phyloP scores from a whole-genome alignment of 108 stramenopile genomes.

The Conticribra weissflogii region DNA sequence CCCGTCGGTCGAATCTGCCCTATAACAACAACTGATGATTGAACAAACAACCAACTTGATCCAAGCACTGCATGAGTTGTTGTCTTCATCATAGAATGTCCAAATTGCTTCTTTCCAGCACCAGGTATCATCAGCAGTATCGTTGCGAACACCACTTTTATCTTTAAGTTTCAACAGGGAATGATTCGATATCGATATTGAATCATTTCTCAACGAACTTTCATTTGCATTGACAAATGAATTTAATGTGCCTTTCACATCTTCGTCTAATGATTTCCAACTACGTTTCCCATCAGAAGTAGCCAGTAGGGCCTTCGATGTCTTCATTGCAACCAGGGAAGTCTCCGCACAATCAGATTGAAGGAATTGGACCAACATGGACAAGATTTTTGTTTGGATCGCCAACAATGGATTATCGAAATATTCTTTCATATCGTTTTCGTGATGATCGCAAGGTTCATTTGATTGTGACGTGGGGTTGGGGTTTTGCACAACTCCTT shows the following conservation, averaged over 20 bases:
- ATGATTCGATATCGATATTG: slow-evolving; percentile 25
- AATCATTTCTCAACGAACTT: slow-evolving; percentile 19
- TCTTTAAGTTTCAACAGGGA: slow-evolving; percentile 31
- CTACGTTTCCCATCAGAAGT: slow-evolving; percentile 46
- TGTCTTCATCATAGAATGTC: slow-evolving; percentile 18
- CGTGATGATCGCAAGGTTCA: not conserved
- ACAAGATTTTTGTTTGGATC: slow-evolving; percentile 41
- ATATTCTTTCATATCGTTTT: not conserved
- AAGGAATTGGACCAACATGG: slow-evolving; percentile 42
- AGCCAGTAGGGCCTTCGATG: slow-evolving; percentile 54
- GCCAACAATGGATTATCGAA: slow-evolving; percentile 26
- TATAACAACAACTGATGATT: slow-evolving; percentile 71
- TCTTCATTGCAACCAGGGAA: slow-evolving; percentile 58
- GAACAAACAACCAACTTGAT: slow-evolving; percentile 60
- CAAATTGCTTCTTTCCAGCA: slow-evolving; percentile 75
- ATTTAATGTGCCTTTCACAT: slow-evolving; percentile 25
- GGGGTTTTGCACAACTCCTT: slow-evolving; percentile 1
- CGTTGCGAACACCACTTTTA: slow-evolving; percentile 4
- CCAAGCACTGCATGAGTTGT: slow-evolving; percentile 57
- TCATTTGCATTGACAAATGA: slow-evolving; percentile 28
- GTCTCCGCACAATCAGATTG: slow-evolving; percentile 46
- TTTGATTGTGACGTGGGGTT: not conserved
- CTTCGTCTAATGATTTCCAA: slow-evolving; percentile 35
- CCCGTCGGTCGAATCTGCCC: slow-evolving; percentile 18
- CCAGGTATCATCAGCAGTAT: slow-evolving; percentile 44